These are phyloP conservation scores for Neurospora sp. DNA, from an alignment of 495 filamentous ascomycete genomes.

Conservation along the genomic window DNA sequence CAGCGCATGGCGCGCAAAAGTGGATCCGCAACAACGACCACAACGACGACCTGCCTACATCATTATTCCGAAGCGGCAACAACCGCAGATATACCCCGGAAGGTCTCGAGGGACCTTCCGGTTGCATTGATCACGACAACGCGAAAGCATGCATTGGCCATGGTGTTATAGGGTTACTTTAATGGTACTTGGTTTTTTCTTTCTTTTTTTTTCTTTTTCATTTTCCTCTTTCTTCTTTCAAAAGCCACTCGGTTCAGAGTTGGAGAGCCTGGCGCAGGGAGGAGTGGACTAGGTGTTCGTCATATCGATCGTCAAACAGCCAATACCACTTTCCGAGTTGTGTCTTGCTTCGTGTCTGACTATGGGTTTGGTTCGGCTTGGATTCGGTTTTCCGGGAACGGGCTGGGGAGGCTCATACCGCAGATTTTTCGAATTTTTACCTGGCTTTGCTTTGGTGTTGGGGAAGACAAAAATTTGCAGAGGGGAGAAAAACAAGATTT, in stretches of 20 bases:
- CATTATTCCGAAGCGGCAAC: background rate
- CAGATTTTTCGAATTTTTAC: background rate
- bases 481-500: conserved; percentile 4
- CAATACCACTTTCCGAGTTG: conserved; percentile 5
- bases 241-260: background rate
- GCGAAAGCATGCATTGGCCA: conserved; percentile 22
- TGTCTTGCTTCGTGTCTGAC: background rate
- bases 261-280: background rate
- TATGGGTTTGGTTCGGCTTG: background rate
- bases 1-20: background rate
- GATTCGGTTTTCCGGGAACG: background rate
- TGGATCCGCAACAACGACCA: background rate
- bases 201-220: background rate
- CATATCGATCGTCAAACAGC: background rate
- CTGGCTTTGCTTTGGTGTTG: conserved; percentile 1
- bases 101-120: background rate
- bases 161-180: conserved; percentile 13
- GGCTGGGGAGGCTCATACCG: background rate
- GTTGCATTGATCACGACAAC: conserved; percentile 13
- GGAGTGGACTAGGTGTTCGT: background rate
- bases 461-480: background rate
- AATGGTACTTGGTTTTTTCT: conserved; percentile 10
- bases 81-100: background rate
- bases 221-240: background rate
- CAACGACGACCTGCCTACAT: background rate